Percentiles rank a stretch among this genome's conserved stretches.
Evolutionary conservation across 208 protist species (phyloP).

Genomic region (Crithidia sp.): DNA sequence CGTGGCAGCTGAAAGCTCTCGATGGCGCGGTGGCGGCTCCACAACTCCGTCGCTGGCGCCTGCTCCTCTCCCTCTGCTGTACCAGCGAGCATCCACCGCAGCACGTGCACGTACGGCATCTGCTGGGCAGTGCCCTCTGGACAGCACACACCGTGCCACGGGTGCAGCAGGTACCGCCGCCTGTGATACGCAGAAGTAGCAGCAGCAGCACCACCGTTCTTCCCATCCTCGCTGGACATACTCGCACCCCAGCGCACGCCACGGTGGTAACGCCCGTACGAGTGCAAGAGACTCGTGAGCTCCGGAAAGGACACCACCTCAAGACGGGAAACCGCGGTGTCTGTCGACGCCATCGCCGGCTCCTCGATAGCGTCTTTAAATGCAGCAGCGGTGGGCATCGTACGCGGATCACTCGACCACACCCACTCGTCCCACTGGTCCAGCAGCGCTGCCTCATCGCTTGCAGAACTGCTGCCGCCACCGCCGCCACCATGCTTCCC

Average conservation of each 20-base stretch:
- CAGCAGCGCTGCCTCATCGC: conserved; percentile 5
- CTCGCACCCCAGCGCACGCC: conserved; percentile 77
- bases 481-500: too few relatives aligned
- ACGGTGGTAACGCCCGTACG: conserved; percentile 77
- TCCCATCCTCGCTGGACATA: not conserved
- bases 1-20: conserved; percentile 42
- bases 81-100: conserved; percentile 67
- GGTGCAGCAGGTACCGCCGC: conserved; percentile 60
- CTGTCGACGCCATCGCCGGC: not conserved
- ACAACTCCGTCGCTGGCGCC: conserved; percentile 28
- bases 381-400: conserved; percentile 16
- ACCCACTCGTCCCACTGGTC: conserved; percentile 33
- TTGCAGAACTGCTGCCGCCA: not conserved
- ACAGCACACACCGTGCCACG: conserved; percentile 74
- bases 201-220: not conserved
- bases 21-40: conserved; percentile 40
- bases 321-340: not conserved
- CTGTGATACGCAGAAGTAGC: conserved; percentile 48
- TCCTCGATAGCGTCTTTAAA: not conserved
- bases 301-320: conserved; percentile 52
- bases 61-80: not conserved
- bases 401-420: conserved; percentile 26
- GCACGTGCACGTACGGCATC: conserved; percentile 81
- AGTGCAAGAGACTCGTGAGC: conserved; percentile 57
- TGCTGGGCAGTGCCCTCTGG: conserved; percentile 60